These are phyloP conservation scores for Alternaria infectoria DNA, from an alignment of 2,329 filamentous ascomycete genomes.

Conservation along the genomic window DNA sequence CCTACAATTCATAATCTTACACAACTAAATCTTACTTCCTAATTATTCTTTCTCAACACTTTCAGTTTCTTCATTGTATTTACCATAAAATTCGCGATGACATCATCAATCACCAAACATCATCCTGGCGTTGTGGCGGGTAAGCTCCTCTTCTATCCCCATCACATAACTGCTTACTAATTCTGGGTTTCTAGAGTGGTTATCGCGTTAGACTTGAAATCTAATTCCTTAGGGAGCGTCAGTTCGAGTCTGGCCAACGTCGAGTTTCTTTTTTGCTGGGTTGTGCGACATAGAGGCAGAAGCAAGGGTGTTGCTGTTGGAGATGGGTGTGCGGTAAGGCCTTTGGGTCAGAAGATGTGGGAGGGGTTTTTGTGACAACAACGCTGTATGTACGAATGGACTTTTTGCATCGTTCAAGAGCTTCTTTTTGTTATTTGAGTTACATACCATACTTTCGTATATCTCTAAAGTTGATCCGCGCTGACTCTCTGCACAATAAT, in stretches of 20 bases:
- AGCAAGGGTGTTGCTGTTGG: background rate
- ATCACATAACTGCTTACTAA: background rate
- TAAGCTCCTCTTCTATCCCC: background rate
- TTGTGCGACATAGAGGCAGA: background rate
- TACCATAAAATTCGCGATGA: background rate
- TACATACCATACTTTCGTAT: background rate
- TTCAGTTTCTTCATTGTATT: too few species aligned
- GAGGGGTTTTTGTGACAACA: too few species aligned
- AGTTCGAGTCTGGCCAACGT: constrained; percentile 46
- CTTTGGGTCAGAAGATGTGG: too few species aligned
- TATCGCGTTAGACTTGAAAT: constrained; percentile 50
- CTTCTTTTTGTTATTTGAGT: too few species aligned
- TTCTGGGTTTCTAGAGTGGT: constrained; percentile 34
- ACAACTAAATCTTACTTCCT: too few species aligned
- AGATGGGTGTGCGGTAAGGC: background rate
- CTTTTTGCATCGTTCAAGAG: too few species aligned
- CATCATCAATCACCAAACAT: background rate
- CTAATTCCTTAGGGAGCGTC: constrained; percentile 47
- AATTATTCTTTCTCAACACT: too few species aligned
- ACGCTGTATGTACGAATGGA: too few species aligned
- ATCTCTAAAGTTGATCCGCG: constrained; percentile 28
- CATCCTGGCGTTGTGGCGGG: constrained; percentile 35
- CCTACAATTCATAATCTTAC: background rate
- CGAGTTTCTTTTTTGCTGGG: constrained; percentile 20
- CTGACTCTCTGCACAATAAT: constrained; percentile 83